Evolutionary conservation across 495 filamentous ascomycete genomes (phyloP), one percentile per base, ranked within the genome.

Genomic region (Neurospora sp.): DNA sequence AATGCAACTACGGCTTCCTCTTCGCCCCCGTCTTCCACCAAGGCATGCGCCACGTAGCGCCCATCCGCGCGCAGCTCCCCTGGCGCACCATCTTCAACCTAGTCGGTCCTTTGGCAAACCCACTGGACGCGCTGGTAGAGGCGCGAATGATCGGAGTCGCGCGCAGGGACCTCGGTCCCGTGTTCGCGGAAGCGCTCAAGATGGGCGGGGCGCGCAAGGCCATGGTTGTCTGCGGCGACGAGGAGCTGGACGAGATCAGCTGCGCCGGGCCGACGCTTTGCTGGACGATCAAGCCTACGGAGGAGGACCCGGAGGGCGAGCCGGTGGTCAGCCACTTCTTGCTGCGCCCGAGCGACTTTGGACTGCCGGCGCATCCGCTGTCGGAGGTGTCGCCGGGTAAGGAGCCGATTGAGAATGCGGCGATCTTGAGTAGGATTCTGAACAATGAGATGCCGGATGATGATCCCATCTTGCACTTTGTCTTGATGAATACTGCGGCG

Each of bases 11-110:
- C 83, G 91, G 91, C 70, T 99, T 99, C 84, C 89, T 99, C 39
- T 99, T 96, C 80, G 96, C 96, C 0, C 96, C 94, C 38, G 91
- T 94, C 75, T 99, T 98, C 87, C 96, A 99, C 83, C 93, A 93
- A 0, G 94, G 92, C 45, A 97, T 98, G 92, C 88, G 87, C 76
- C 88, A 93, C 79, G 94, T 95, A 27, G 94, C 93, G 14, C 85
- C 89, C 8, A 91, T 97, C 72, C 91, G 96, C 27, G 91, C 88
- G 72, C 89, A 92, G 78, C 88, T 99, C 10, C 94, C 93, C 69
- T 92, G 94, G 82, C 89, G 95, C 61, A 98, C 96, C 1, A 94
- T 99, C 76, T 99, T 98, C 89, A 98, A 99, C 82, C 86, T 98
- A 0, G 88, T 98, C 70, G 96, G 96, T 3, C 96, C 96, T 2